Evolutionary conservation across 1,284 basidiomycete genomes (phyloP), one percentile per base, ranked within the genome.

Genomic region (Rhodotorula sp.): DNA sequence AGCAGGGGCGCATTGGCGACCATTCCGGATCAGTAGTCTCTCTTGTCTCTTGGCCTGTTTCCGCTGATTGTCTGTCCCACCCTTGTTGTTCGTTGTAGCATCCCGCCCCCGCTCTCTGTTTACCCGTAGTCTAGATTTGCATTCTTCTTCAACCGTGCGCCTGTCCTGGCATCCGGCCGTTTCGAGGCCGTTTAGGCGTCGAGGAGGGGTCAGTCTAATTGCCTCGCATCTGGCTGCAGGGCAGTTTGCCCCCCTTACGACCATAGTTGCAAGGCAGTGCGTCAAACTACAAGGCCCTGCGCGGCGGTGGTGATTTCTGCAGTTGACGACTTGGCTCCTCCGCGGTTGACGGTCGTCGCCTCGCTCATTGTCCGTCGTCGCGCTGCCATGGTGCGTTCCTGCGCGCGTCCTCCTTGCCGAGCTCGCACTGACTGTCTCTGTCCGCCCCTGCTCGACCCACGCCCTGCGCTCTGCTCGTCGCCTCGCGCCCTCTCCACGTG

Each of bases 11-110:
- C 8, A 41, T 48, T 65, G n/a, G 49, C 53, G 9, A 25, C 68
- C 19, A 69, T 65, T 34, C 41, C 41, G n/a, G 68, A 70, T 41
- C 34, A 64, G 64, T 70, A 61, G 48, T 17, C 17, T 34, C 16
- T 3, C 17, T 41, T 41, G 41, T 25, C 12, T 42, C 55, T 19
- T 19, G 4, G 10, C 34, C 42, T 16, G 23, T 27, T n/a, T 17
- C 23, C 34, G 0, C 19, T 45, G 25, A 16, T 46, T 48, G 52
- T 45, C 54, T 57, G 54, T 64, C 34, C 17, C 44, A n/a, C 23
- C 62, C 9, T 25, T 63, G 44, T 63, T 63, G 62, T 63, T 27
- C 25, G 62, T 63, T 63, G 62, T 66, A 58, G 41, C 56, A 44
- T 13, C 57, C 44, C 49, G 16, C 49, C 23, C 48, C 14, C 19